Evolutionary conservation across 2,329 filamentous ascomycete genomes (phyloP), one percentile per base, ranked within the genome.

Genomic region (Xylariaceae sp.): DNA sequence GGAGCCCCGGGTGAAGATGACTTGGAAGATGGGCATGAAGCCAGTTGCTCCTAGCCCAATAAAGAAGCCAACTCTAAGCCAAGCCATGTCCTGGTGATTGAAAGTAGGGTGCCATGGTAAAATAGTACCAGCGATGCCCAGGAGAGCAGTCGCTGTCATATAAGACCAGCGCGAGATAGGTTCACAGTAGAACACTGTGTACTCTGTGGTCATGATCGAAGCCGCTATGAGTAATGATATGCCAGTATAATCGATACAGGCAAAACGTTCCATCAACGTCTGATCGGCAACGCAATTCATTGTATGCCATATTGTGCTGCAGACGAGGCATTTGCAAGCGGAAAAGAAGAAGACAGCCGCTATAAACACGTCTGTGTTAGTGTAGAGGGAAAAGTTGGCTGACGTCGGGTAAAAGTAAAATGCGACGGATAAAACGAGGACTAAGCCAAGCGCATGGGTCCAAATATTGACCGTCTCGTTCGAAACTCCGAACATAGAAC

Each of bases 401-500:
- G 87, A 91, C 40, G 83, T 82, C 0, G 93, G 93, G 67, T 98
- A 98, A 67, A 95, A 94, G 72, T 95, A 95, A 57, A 98, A 92
- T 45, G 93, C 93, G 35, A 97, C 78, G 11, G 89, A 75, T 29
- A 97, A 77, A 37, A 98, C 87, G 51, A 96, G 75, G 23, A 97
- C 62, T n/a, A 97, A 77, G 16, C 93, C 93, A 22, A 98, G 77
- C 11, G 86, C 81, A 64, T 98, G 93, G 2, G 91, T 92, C 93
- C 93, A 98, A 62, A 98, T 98, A 69, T 98, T 98, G 72, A 97
- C 85, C 33, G 86, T 80, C 69, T 98, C 93, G 68, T 98, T 98
- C 53, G 88, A 94, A 47, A 93, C 72, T 52, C 81, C 78, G 61
- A 95, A 91, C 51, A 88, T 82, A 19, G 90, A 95, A 41, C 80